phyloP scores from a whole-genome alignment of 2,329 filamentous ascomycete species.

The Diaporthe sp. region DNA sequence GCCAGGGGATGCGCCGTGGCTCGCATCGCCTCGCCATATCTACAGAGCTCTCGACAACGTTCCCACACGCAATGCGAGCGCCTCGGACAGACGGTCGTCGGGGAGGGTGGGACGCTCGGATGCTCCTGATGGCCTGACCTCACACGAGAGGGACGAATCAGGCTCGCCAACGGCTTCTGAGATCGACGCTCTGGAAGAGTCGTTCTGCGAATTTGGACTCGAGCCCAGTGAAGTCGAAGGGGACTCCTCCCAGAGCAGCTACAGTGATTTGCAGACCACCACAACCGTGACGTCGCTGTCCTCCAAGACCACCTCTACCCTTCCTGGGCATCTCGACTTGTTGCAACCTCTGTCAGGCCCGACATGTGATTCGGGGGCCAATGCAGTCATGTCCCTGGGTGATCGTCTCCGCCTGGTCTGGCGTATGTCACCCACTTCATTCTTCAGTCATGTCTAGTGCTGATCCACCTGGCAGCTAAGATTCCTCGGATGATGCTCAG shows the following conservation, averaged over 20 bases:
- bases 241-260: constrained; percentile 4
- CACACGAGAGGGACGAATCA: neutral
- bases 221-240: constrained; percentile 13
- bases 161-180: constrained; percentile 39
- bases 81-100: no score
- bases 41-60: constrained; percentile 29
- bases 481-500: constrained; percentile 55
- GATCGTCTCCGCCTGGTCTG: constrained; percentile 32
- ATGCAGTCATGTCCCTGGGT: neutral
- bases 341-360: neutral
- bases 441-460: neutral
- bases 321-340: neutral
- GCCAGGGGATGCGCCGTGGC: neutral
- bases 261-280: neutral
- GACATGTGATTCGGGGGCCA: neutral
- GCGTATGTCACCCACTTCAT: constrained; percentile 29
- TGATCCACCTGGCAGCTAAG: neutral
- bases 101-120: neutral
- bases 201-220: constrained; percentile 6
- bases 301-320: neutral
- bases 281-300: neutral
- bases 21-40: neutral
- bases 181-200: constrained; percentile 37
- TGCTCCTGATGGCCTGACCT: neutral
- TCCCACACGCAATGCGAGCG: neutral